Base-by-base conservation (phyloP, 2,329 filamentous ascomycete genomes). In the Arthrobotrys musiformis region DNA sequence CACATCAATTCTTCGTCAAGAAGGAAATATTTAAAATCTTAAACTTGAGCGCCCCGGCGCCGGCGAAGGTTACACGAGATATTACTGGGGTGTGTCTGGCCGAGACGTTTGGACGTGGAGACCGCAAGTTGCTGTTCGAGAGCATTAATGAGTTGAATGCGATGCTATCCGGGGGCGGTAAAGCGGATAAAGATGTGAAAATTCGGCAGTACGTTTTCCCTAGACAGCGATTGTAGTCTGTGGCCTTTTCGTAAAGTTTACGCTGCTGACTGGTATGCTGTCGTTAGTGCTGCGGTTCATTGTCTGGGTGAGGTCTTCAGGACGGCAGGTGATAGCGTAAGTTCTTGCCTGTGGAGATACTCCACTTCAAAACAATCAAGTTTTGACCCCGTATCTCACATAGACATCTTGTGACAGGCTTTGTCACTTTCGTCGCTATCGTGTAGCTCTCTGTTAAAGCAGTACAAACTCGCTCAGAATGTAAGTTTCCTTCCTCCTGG, bases 1-100 rank as follows among this genome's bases (percentile, higher is more conserved):
- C 92, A 11, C 92, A 97, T 85, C 95, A 99, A 84, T 90, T 93
- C 81, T 92, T 93, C 83, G 87, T 99, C 81, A 97, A 97, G 85
- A 94, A 92, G 83, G 93, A 98, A 86, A 88, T 97, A 80, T 92
- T 98, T 84, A 93, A 97, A 84, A 91, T 99, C 83, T 88, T 99
- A 83, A 93, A 91, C 81, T 89, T 99, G 42, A 83, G 90, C 58
- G 88, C 93, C 44, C 94, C 94, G 69, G 88, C 92, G 56, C 93
- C 94, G 40, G 94, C 93, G 46, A 89, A 95, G 82, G 92, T 97
- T 44, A 91, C 97, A 82, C 90, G 95, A 81, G 95, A 94, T 84
- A 96, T 94, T 82, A 84, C 98, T 37, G 94, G 93, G 56, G 89
- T 89, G 83, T 94, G 93, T 81, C 91, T 97, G 79, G 91, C 91